Evolutionary conservation across 257 asterid species (phyloP).

Genomic region (Leptodermis oblonga): DNA sequence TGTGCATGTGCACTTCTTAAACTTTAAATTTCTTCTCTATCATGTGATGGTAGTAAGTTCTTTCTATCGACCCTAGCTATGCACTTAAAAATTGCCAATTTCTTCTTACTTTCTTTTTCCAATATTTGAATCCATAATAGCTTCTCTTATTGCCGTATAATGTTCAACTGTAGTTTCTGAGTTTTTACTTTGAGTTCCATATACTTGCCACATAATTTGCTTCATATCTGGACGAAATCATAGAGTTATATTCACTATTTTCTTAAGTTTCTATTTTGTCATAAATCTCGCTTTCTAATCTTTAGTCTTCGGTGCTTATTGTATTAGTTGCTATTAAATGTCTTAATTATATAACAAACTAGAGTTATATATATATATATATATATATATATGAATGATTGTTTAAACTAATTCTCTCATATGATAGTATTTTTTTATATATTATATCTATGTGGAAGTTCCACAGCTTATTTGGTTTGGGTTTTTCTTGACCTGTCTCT

Average conservation of each 20-base stretch:
- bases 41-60: not conserved
- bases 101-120: not conserved
- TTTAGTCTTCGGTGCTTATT: not conserved
- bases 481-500: constrained; percentile 51
- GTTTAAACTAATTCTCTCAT: no score
- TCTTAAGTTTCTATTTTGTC: not conserved
- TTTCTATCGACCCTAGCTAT: not conserved
- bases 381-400: not conserved
- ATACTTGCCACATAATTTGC: not conserved
- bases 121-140: not conserved
- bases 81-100: not conserved
- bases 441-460: not conserved
- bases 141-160: not conserved
- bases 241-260: not conserved
- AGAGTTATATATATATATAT: not conserved
- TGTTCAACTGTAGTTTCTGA: not conserved
- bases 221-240: not conserved
- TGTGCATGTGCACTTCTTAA: not conserved
- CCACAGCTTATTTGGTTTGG: not conserved
- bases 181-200: not conserved
- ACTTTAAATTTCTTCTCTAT: not conserved
- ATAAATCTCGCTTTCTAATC: not conserved
- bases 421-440: no score
- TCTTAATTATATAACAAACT: not conserved
- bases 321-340: not conserved